A percentile compares a stretch with the other conserved stretches of the same genome.
Evolutionary conservation across 495 filamentous ascomycete genomes (phyloP).

Genomic region (Penicillium chermesinum): DNA sequence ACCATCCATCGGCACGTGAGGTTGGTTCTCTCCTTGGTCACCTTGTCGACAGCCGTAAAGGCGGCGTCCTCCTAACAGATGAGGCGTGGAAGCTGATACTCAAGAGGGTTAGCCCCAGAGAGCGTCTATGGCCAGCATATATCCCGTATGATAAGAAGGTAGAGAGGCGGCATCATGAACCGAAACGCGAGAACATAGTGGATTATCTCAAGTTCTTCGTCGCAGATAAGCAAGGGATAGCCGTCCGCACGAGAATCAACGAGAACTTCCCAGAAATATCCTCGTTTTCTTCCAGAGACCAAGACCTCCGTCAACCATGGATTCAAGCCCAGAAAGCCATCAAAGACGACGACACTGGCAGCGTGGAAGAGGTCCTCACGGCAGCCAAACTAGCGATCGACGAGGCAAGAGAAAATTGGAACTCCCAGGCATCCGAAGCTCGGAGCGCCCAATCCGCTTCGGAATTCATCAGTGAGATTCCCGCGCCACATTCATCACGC

Average conservation of each 20-base stretch:
- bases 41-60: constrained; percentile 77
- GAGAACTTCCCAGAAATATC: constrained; percentile 28
- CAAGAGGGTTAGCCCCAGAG: constrained; percentile 32
- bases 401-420: constrained; percentile 17
- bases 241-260: constrained; percentile 45
- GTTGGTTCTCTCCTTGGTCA: constrained; percentile 68
- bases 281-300: constrained; percentile 32
- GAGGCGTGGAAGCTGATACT: constrained; percentile 50
- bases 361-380: constrained; percentile 24
- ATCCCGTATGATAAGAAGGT: constrained; percentile 13
- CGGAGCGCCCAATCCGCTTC: constrained; percentile 18
- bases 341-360: constrained; percentile 21
- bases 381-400: constrained; percentile 10
- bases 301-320: constrained; percentile 44
- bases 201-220: constrained; percentile 69
- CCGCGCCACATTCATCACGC: constrained; percentile 17
- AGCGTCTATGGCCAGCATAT: constrained; percentile 31
- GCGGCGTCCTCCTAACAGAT: constrained; percentile 60
- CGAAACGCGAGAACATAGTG: constrained; percentile 50
- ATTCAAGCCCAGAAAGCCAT: constrained; percentile 29
- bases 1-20: constrained; percentile 47
- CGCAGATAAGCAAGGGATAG: constrained; percentile 45
- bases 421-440: constrained; percentile 1
- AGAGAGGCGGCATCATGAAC: constrained; percentile 29
- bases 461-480: constrained; percentile 12